These are phyloP conservation scores for Eremothecium coryli DNA, from an alignment of 1,139 yeast species.

Conservation along the genomic window DNA sequence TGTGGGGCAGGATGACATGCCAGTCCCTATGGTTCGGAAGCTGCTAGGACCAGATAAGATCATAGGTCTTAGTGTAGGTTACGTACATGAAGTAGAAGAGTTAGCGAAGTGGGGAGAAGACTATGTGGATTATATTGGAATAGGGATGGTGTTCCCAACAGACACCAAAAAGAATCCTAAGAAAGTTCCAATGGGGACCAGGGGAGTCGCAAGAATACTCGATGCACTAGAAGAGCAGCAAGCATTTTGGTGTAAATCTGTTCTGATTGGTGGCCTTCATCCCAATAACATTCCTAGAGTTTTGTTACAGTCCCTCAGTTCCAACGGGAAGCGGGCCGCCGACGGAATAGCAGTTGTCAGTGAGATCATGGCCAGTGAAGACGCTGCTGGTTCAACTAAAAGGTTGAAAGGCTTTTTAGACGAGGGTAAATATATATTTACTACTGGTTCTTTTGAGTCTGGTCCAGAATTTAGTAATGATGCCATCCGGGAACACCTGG, in stretches of 20 bases:
- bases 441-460: constrained; percentile 5
- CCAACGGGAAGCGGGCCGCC: constrained; percentile 39
- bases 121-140: constrained; percentile 73
- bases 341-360: constrained; percentile 87
- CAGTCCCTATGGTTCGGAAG: constrained; percentile 48
- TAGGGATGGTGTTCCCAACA: constrained; percentile 77
- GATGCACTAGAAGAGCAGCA: constrained; percentile 37
- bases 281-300: constrained; percentile 53
- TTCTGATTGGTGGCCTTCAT: constrained; percentile 84
- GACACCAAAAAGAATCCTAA: constrained; percentile 56
- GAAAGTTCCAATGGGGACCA: constrained; percentile 51
- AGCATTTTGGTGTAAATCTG: constrained; percentile 42
- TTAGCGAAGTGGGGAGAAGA: constrained; percentile 43
- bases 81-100: constrained; percentile 45
- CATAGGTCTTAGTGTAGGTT: constrained; percentile 70
- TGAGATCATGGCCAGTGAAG: constrained; percentile 63
- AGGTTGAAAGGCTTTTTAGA: constrained; percentile 23
- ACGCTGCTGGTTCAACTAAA: constrained; percentile 49
- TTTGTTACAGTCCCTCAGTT: constrained; percentile 37
- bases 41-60: constrained; percentile 67
- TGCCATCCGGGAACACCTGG: constrained; percentile 10
- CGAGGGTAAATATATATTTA: constrained; percentile 11
- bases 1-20: constrained; percentile 90
- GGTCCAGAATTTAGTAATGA: constrained; percentile 14
- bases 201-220: constrained; percentile 53